Percentiles rank a stretch among this genome's conserved stretches.
phyloP scores from a whole-genome alignment of 805 yeast species.

The Peterozyma toletana region DNA sequence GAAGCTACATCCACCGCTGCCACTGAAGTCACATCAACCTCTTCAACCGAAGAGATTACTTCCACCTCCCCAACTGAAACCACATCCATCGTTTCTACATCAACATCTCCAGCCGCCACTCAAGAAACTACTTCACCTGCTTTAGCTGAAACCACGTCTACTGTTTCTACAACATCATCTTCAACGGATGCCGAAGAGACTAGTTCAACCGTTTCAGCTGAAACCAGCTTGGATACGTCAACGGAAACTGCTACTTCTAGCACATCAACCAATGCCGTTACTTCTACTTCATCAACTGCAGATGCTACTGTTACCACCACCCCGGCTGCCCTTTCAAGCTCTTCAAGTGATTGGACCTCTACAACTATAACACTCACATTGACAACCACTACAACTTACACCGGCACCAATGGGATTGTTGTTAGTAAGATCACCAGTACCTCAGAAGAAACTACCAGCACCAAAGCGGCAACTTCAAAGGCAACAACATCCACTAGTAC shows the following conservation, averaged over 20 bases:
- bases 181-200: constrained; percentile 10
- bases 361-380: constrained; percentile 22
- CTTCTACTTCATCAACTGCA: constrained; percentile 16
- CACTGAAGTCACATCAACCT: constrained; percentile 8
- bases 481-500: constrained; percentile 13
- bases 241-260: constrained; percentile 14
- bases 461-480: constrained; percentile 10
- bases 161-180: constrained; percentile 12
- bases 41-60: constrained; percentile 13
- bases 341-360: constrained; percentile 7
- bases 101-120: constrained; percentile 5
- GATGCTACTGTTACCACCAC: constrained; percentile 13
- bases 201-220: constrained; percentile 11
- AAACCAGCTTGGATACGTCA: constrained; percentile 10
- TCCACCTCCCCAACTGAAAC: constrained; percentile 9
- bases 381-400: constrained; percentile 26
- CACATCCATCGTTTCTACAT: constrained; percentile 10
- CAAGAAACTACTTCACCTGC: constrained; percentile 2
- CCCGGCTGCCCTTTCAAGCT: constrained; percentile 11
- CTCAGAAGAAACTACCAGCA: constrained; percentile 10
- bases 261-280: constrained; percentile 15
- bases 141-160: constrained; percentile 9
- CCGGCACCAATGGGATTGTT: constrained; percentile 17
- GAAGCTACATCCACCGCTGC: constrained; percentile 11
- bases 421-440: constrained; percentile 16